phyloP scores from a whole-genome alignment of 176 grass and related monocot genomes.

The Bonia amplexicaulis region DNA sequence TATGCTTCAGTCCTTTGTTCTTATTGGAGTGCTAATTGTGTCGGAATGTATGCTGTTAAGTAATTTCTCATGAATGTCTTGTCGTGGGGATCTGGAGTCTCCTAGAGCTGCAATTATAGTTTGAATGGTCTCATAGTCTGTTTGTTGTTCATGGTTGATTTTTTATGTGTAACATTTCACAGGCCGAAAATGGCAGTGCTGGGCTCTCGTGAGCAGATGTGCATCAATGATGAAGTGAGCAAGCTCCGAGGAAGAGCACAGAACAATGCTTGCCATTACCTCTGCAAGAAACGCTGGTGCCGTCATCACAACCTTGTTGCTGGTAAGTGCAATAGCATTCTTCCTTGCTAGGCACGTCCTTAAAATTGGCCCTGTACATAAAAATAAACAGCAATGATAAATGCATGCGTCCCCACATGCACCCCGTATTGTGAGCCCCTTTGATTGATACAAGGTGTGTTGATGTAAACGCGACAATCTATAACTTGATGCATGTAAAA shows the following conservation, averaged over 20 bases:
- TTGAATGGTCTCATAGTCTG: background rate
- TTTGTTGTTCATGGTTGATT: background rate
- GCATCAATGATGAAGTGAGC: slow-evolving; percentile 76
- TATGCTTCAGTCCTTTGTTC: background rate
- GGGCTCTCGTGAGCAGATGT: slow-evolving; percentile 96
- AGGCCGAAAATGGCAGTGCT: slow-evolving; percentile 87
- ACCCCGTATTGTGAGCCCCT: background rate
- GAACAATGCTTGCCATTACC: slow-evolving; percentile 81
- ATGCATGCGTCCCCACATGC: background rate
- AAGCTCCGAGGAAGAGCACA: slow-evolving; percentile 65
- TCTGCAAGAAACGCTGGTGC: slow-evolving; percentile 80
- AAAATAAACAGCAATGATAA: background rate
- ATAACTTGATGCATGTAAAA: slow-evolving; percentile 20
- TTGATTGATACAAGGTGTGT: slow-evolving; percentile 16
- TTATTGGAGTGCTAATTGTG: background rate
- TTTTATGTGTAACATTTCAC: slow-evolving; percentile 12
- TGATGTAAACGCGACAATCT: background rate
- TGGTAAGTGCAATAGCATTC: slow-evolving; percentile 43
- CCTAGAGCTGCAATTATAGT: background rate
- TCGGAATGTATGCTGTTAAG: background rate
- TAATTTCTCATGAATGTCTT: background rate
- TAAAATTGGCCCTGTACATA: background rate
- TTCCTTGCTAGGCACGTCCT: background rate
- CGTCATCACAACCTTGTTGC: slow-evolving; percentile 51
- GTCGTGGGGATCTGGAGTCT: background rate